Evolutionary conservation across 306 rosid species (phyloP).

Genomic region (Quercus alba): DNA sequence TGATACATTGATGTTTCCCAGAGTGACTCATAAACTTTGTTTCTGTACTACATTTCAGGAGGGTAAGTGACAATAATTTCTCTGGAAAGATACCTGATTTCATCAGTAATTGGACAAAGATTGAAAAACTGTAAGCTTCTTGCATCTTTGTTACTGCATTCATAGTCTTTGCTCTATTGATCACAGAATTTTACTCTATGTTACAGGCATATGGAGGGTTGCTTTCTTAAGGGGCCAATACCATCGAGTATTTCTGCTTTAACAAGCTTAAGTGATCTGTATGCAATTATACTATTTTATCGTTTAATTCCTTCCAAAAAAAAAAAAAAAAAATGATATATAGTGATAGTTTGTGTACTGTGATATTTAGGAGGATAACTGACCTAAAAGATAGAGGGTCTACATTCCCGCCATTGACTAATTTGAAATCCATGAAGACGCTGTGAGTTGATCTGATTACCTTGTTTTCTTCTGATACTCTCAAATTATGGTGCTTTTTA

Average conservation of each 20-base stretch:
- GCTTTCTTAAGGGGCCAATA: constrained; percentile 84
- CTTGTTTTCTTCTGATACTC: constrained; percentile 17
- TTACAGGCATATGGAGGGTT: constrained; percentile 75
- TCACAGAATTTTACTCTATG: constrained; percentile 4
- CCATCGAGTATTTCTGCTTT: constrained; percentile 70
- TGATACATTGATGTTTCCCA: constrained; percentile 1
- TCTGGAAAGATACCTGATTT: constrained; percentile 79
- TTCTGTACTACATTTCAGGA: constrained; percentile 50
- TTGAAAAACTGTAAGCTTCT: constrained; percentile 74
- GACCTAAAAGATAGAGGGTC: constrained; percentile 59
- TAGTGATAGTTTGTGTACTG: constrained; percentile 25
- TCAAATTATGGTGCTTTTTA: constrained; percentile 5
- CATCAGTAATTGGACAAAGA: constrained; percentile 54
- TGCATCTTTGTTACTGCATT: constrained; percentile 18
- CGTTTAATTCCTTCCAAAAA: constrained; percentile 1
- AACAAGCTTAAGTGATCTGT: constrained; percentile 73
- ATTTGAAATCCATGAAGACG: constrained; percentile 59
- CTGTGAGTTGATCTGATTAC: constrained; percentile 56
- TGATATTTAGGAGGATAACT: constrained; percentile 75
- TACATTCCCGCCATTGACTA: constrained; percentile 60
- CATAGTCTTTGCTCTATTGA: not conserved
- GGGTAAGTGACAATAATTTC: constrained; percentile 75
- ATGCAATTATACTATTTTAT: constrained; percentile 30
- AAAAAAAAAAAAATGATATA: constrained; percentile 21
- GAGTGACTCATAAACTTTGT: constrained; percentile 16